Base-by-base conservation (phyloP, 2,329 filamentous ascomycete genomes). In the Thyridium curvatum region DNA sequence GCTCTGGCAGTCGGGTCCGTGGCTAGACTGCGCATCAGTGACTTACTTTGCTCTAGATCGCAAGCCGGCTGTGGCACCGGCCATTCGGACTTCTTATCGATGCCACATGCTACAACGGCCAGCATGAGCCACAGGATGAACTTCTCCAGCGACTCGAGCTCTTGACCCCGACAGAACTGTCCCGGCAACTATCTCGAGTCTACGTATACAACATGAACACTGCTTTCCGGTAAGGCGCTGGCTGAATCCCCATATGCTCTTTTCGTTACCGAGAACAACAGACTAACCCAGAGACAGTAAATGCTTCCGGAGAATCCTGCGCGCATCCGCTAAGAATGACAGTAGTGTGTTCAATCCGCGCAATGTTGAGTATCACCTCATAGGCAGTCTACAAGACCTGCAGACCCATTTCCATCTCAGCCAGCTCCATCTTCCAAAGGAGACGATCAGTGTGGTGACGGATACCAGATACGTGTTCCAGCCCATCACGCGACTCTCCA, bases 181-280 rank as follows among this genome's bases (percentile, higher is more conserved):
- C 72, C 2, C 68, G 67, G 37, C 75, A 80, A 42, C 61, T 84
- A 4, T 66, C 72, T 2, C 69, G 79, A 30, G 69, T 83, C 31
- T 85, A 84, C 46, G 68, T 85, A 13, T 84, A 85, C 58, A 85
- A 85, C 52, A 84, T 84, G 79, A 85, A 85, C 50, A 83, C 76
- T 51, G 73, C 78, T 10, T 84, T 82, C 55, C 72, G 75, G 72
- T 75, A 60, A 45, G 64, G n/a, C 40, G 28, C 7, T 13, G 15
- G 18, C 12, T 17, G n/a, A n/a, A n/a, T n/a, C n/a, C n/a, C n/a
- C n/a, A n/a, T n/a, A n/a, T n/a, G n/a, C n/a, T n/a, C n/a, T n/a
- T n/a, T n/a, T n/a, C n/a, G n/a, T n/a, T n/a, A n/a, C n/a, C n/a
- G n/a, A 14, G 4, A 26, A 21, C 8, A 8, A n/a, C 30, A 30